phyloP scores from a whole-genome alignment of 2,329 filamentous ascomycete genomes.

The Annulohypoxylon truncatum region DNA sequence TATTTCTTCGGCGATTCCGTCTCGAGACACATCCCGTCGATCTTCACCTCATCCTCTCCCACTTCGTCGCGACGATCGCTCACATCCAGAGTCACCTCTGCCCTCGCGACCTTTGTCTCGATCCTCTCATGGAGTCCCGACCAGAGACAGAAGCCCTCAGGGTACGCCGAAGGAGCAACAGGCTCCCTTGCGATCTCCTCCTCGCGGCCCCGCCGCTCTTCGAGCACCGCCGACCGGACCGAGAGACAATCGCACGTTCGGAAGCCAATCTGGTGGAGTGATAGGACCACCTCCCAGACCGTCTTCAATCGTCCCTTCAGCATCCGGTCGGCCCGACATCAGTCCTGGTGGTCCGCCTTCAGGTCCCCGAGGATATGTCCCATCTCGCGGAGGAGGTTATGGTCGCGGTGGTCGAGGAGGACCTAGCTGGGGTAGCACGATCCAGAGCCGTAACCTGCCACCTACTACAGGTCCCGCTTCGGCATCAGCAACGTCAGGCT shows the following conservation, averaged over 20 bases:
- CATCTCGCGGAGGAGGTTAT: conserved; percentile 59
- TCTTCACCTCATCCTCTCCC: conserved; percentile 65
- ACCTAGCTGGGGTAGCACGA: conserved; percentile 53
- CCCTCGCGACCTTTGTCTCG: conserved; percentile 47
- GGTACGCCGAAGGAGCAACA: conserved; percentile 42
- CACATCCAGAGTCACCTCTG: conserved; percentile 57
- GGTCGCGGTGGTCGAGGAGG: conserved; percentile 59
- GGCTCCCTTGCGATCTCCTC: conserved; percentile 58
- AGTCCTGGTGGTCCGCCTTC: conserved; percentile 64
- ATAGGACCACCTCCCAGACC: conserved; percentile 51
- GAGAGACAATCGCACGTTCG: conserved; percentile 53
- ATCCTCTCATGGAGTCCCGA: conserved; percentile 45
- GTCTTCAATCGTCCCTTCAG: conserved; percentile 36
- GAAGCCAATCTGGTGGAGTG: conserved; percentile 43
- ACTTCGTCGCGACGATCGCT: conserved; percentile 59
- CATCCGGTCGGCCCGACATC: conserved; percentile 47
- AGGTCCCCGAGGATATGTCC: conserved; percentile 66
- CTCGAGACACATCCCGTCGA: conserved; percentile 62
- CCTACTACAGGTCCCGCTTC: conserved; percentile 50
- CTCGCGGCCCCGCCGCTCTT: conserved; percentile 66
- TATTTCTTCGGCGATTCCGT: conserved; percentile 63
- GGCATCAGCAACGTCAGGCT: conserved; percentile 53
- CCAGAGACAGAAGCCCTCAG: conserved; percentile 47
- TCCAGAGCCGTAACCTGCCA: conserved; percentile 48
- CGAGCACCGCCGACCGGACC: conserved; percentile 63